phyloP scores from a whole-genome alignment of 2,329 filamentous ascomycete species.

The Penicillium sp. region DNA sequence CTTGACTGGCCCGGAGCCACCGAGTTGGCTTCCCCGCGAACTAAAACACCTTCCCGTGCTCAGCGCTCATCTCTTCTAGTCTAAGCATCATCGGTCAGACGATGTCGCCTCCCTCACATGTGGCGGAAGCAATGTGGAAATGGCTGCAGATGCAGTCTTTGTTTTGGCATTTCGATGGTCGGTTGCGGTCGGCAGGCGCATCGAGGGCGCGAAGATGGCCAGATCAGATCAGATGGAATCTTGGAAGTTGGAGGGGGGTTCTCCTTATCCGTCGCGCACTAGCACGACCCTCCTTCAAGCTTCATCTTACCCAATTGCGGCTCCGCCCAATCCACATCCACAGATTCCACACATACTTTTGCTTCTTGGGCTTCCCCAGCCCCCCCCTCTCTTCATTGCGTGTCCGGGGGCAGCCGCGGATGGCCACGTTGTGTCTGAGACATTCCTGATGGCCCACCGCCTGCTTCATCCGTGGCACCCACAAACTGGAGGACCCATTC shows the following conservation, averaged over 20 bases:
- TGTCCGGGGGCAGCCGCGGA: constrained; percentile 42
- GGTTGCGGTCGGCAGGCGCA: constrained; percentile 10
- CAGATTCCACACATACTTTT: background rate
- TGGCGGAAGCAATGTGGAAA: background rate
- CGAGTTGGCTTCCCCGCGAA: constrained; percentile 20
- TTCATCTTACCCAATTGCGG: constrained; percentile 5
- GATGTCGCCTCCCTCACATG: constrained; percentile 22
- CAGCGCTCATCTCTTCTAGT: background rate
- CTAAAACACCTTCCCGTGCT: background rate
- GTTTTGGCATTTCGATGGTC: background rate
- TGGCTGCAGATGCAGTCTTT: background rate
- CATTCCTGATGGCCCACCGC: constrained; percentile 28
- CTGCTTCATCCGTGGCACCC: constrained; percentile 39
- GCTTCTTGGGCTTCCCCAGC: background rate
- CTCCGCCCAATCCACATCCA: background rate
- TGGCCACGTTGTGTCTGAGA: constrained; percentile 22
- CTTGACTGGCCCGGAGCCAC: constrained; percentile 18
- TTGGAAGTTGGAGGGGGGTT: too few species aligned
- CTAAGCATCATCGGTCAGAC: constrained; percentile 16
- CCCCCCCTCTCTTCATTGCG: constrained; percentile 27
- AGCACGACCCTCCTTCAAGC: constrained; percentile 3
- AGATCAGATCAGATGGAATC: background rate
- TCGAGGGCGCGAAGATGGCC: background rate
- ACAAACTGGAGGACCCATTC: constrained; percentile 78
- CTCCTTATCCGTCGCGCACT: constrained; percentile 13